Percentiles rank a stretch among this genome's conserved stretches.
Conservation (phyloP, 768 basidiomycete species). For the Amanita rimosa region DNA sequence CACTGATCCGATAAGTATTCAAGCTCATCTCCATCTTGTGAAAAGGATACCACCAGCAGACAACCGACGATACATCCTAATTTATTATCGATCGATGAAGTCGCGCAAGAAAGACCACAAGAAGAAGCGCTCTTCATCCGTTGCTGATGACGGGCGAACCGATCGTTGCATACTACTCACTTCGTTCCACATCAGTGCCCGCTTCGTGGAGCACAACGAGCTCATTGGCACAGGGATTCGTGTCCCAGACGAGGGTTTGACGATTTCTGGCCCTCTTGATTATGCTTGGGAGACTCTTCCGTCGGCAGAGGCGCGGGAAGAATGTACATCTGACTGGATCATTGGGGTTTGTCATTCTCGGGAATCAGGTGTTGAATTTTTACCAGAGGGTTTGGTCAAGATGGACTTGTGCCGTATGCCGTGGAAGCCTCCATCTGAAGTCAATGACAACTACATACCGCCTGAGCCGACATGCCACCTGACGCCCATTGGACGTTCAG, state of each 20-base stretch:
- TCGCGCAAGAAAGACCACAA: conserved; percentile 4
- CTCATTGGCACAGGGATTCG: conserved; percentile 64
- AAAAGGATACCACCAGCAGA: conserved; percentile 32
- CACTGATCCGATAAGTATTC: conserved; percentile 36
- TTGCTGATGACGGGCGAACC: conserved; percentile 15
- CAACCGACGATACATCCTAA: conserved; percentile 57
- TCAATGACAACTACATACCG: conserved; percentile 27
- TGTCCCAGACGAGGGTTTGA: conserved; percentile 59
- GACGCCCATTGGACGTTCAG: conserved; percentile 42
- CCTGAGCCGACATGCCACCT: conserved; percentile 32
- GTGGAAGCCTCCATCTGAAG: conserved; percentile 14
- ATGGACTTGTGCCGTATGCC: conserved; percentile 52
- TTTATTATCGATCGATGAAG: conserved; percentile 42
- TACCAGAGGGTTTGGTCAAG: conserved; percentile 68
- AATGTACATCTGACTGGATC: conserved; percentile 24
- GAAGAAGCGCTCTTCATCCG: background rate
- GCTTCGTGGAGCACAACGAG: conserved; percentile 63
- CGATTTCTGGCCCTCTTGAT: conserved; percentile 48
- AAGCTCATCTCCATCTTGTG: conserved; percentile 13
- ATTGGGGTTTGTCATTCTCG: conserved; percentile 54
- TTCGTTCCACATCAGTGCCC: conserved; percentile 64
- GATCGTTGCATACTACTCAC: conserved; percentile 42
- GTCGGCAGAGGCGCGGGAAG: conserved; percentile 22
- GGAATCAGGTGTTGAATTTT: conserved; percentile 62
- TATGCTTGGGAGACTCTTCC: conserved; percentile 41